A percentile compares a stretch with the other conserved stretches of the same genome.
Conservation (phyloP, 306 rosid genomes). For the Cajanus cajan region DNA sequence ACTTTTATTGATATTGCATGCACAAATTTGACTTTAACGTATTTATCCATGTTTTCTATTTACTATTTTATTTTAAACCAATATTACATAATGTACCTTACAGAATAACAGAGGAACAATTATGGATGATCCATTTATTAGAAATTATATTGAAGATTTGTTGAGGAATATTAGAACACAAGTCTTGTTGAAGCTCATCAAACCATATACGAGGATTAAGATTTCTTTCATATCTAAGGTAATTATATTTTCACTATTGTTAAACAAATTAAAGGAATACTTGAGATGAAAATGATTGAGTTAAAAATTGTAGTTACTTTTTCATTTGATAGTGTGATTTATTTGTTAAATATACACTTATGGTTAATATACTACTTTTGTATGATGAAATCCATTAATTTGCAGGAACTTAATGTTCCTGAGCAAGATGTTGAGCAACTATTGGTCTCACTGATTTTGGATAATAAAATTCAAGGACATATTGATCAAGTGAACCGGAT, state of each 20-base stretch:
- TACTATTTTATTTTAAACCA: background rate
- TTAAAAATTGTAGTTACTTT: background rate
- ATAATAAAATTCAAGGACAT: conserved; percentile 92
- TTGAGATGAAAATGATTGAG: background rate
- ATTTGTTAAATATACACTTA: background rate
- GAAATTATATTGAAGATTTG: conserved; percentile 94
- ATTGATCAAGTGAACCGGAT: conserved; percentile 97
- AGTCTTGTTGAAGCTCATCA: conserved; percentile 93
- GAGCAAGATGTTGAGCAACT: conserved; percentile 68
- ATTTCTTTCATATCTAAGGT: conserved; percentile 97
- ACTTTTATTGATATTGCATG: background rate
- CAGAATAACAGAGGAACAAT: conserved; percentile 87
- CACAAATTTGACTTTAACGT: background rate
- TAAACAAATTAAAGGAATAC: background rate
- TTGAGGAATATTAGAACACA: conserved; percentile 95
- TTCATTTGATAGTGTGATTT: background rate
- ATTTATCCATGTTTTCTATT: background rate
- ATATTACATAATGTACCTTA: conserved; percentile 20
- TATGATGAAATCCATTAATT: conserved; percentile 17
- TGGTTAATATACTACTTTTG: background rate
- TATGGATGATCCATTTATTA: conserved; percentile 95
- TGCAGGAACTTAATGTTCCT: conserved; percentile 62
- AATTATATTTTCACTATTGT: background rate
- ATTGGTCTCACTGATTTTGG: conserved; percentile 69
- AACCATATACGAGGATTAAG: conserved; percentile 92